Evolutionary conservation across 805 yeast genomes (phyloP).

Genomic region (Nakazawaea laoshanensis): DNA sequence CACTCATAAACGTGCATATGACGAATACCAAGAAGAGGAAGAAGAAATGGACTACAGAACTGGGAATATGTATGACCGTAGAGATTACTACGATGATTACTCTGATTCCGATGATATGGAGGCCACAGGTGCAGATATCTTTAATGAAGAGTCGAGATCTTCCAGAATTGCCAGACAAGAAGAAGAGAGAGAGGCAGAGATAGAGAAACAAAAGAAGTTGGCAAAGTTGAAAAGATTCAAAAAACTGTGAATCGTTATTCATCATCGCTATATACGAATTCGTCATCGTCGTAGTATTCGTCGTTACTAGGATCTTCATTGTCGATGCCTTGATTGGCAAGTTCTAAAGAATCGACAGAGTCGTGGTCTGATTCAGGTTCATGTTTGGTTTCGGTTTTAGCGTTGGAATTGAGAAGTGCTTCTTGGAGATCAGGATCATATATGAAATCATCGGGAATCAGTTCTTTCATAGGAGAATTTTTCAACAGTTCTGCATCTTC

Average conservation of each 20-base stretch:
- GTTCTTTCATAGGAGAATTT: neutral
- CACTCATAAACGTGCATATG: constrained; percentile 15
- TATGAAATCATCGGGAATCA: constrained; percentile 2
- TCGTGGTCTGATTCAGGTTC: constrained; percentile 4
- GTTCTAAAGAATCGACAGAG: constrained; percentile 8
- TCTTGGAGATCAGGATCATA: constrained; percentile 5
- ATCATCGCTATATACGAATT: constrained; percentile 34
- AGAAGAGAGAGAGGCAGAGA: constrained; percentile 62
- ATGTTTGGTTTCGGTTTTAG: neutral
- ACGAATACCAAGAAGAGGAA: constrained; percentile 41
- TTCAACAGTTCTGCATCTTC: neutral
- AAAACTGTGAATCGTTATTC: constrained; percentile 5
- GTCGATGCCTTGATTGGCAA: constrained; percentile 5
- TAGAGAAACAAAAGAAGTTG: constrained; percentile 39
- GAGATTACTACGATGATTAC: constrained; percentile 31
- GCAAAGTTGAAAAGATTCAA: constrained; percentile 33
- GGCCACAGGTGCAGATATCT: constrained; percentile 84
- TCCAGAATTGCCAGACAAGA: constrained; percentile 63
- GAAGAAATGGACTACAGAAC: constrained; percentile 37
- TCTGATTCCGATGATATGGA: constrained; percentile 77
- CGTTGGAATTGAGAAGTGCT: neutral
- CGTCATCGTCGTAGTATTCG: constrained; percentile 26
- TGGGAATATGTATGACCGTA: constrained; percentile 76
- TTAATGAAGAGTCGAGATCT: constrained; percentile 74
- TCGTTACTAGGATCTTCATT: constrained; percentile 10